Conservation (phyloP, 2,329 filamentous ascomycete species). For the Beauveria australis region DNA sequence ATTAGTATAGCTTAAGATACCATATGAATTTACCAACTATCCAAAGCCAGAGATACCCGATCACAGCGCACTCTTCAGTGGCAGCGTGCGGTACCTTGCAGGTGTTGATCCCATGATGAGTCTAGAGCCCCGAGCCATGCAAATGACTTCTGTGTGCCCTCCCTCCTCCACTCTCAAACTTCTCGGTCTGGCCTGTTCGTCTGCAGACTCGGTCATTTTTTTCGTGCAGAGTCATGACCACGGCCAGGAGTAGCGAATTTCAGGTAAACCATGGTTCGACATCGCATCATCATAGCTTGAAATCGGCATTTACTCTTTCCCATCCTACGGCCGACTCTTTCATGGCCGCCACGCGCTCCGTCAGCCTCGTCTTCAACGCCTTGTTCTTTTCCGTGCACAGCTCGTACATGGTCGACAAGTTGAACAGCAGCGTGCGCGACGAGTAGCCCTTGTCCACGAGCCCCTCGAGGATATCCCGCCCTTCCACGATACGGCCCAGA, state of each 20-base stretch:
- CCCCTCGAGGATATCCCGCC: slow-evolving; percentile 56
- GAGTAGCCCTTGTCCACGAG: slow-evolving; percentile 54
- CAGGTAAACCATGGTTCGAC: background rate
- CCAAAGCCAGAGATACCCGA: background rate
- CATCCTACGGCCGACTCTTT: slow-evolving; percentile 51
- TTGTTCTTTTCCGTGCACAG: slow-evolving; percentile 72
- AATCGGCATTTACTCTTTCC: slow-evolving; percentile 65
- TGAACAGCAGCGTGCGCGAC: slow-evolving; percentile 79
- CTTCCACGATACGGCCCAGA: slow-evolving; percentile 65
- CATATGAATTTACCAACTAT: background rate
- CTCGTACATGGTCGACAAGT: slow-evolving; percentile 85
- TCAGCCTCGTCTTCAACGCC: slow-evolving; percentile 61
- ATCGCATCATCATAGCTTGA: slow-evolving; percentile 49
- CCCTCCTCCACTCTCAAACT: too few species aligned
- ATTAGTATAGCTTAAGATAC: background rate
- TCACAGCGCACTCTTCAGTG: background rate
- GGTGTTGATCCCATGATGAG: too few species aligned
- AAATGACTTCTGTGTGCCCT: too few species aligned
- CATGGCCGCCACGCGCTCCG: slow-evolving; percentile 58
- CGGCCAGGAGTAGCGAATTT: background rate
- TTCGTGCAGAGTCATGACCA: too few species aligned
- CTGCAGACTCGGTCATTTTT: too few species aligned
- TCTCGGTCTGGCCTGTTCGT: too few species aligned
- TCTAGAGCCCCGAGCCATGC: too few species aligned
- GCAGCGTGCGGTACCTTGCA: too few species aligned